A percentile compares a stretch with the other conserved stretches of the same genome.
Evolutionary conservation across 1,139 yeast species (phyloP).

Genomic region (Kodamaea alishanica): DNA sequence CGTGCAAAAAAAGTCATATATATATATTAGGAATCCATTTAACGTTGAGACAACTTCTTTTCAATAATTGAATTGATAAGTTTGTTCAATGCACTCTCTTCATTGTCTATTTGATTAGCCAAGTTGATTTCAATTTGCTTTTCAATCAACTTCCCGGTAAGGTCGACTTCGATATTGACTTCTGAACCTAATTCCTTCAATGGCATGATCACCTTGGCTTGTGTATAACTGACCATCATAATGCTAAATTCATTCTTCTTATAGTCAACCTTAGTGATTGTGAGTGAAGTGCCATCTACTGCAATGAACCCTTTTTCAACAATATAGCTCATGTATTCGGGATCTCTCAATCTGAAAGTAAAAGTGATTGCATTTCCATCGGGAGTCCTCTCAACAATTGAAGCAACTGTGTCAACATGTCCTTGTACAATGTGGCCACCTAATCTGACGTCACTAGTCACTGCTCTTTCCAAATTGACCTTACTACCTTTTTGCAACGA

Average conservation of each 20-base stretch:
- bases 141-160: constrained; percentile 88
- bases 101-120: constrained; percentile 50
- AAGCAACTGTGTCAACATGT: constrained; percentile 88
- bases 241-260: constrained; percentile 61
- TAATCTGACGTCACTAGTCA: constrained; percentile 72
- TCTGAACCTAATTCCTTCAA: constrained; percentile 55
- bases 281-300: constrained; percentile 90
- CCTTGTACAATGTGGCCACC: constrained; percentile 99
- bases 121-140: constrained; percentile 67
- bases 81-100: constrained; percentile 34
- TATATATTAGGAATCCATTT: neutral
- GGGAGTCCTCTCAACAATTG: constrained; percentile 46
- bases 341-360: constrained; percentile 70
- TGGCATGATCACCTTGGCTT: constrained; percentile 73
- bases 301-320: constrained; percentile 93
- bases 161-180: constrained; percentile 91
- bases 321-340: constrained; percentile 63
- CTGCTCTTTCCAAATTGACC: constrained; percentile 91
- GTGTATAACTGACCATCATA: constrained; percentile 91
- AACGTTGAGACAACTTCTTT: constrained; percentile 30
- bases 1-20: neutral
- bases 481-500: constrained; percentile 50
- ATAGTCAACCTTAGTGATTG: constrained; percentile 75
- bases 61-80: constrained; percentile 53
- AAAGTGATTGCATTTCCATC: constrained; percentile 81